Evolutionary conservation across 192 early-diverging fungal genomes (phyloP).

Genomic region (Rhizophagus sp.): DNA sequence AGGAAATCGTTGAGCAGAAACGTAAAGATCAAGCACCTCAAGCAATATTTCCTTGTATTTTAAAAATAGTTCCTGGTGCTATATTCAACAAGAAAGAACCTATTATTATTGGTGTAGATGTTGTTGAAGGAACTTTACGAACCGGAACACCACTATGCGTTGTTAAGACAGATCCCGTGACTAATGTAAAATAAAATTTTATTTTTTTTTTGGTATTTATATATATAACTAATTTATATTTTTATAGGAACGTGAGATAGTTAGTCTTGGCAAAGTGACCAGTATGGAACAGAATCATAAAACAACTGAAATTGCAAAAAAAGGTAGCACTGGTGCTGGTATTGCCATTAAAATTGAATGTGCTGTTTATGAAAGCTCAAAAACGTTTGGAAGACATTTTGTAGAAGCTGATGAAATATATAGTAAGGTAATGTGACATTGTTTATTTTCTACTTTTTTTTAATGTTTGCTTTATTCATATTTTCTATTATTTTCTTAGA

Average conservation of each 20-base stretch:
- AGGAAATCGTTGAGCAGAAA: conserved; percentile 79
- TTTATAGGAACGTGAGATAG: conserved; percentile 60
- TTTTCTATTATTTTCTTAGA: conserved; percentile 45
- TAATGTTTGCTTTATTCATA: background rate
- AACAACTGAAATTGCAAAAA: conserved; percentile 75
- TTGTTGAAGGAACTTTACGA: conserved; percentile 87
- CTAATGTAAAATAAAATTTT: conserved; percentile 36
- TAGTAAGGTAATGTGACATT: conserved; percentile 42
- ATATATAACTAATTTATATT: background rate
- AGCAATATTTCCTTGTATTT: conserved; percentile 95
- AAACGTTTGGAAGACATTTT: conserved; percentile 93
- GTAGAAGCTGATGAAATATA: conserved; percentile 79
- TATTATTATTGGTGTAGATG: conserved; percentile 94
- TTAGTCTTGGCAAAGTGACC: conserved; percentile 83
- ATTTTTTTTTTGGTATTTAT: background rate
- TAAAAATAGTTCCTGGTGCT: conserved; percentile 84
- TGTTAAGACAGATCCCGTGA: conserved; percentile 68
- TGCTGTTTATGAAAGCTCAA: conserved; percentile 79
- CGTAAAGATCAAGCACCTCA: conserved; percentile 82
- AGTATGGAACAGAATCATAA: conserved; percentile 95
- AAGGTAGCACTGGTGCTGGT: conserved; percentile 78
- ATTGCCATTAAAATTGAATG: conserved; percentile 93
- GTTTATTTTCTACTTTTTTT: background rate
- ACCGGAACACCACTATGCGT: conserved; percentile 93
- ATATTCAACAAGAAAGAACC: conserved; percentile 96